Conservation (phyloP, 2,329 filamentous ascomycete species). For the Gaeumannomyces sp. region DNA sequence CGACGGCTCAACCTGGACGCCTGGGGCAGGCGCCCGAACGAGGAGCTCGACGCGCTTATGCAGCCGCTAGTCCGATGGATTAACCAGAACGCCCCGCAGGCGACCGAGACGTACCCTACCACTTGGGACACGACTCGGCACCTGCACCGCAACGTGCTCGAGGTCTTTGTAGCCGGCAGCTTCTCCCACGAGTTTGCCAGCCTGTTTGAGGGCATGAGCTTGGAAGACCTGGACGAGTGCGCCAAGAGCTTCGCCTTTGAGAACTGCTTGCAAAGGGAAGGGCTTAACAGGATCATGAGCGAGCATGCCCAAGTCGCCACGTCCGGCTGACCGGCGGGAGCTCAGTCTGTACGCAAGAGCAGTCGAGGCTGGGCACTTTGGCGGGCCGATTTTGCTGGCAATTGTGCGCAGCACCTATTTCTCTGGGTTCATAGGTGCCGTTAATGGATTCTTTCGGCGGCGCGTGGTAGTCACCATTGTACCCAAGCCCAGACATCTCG, state of each 20-base stretch:
- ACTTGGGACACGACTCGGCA: constrained; percentile 22
- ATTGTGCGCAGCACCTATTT: no score
- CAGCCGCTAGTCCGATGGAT: constrained; percentile 20
- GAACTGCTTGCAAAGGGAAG: constrained; percentile 12
- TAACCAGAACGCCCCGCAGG: constrained; percentile 16
- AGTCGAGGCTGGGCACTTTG: no score
- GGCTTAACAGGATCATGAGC: constrained; percentile 11
- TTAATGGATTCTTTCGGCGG: no score
- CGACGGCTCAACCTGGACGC: constrained; percentile 44
- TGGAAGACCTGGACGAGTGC: constrained; percentile 11
- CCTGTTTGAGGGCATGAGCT: constrained; percentile 11
- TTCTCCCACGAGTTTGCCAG: constrained; percentile 25
- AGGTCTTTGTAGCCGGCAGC: constrained; percentile 30
- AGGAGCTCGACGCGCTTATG: constrained; percentile 28
- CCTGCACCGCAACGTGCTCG: constrained; percentile 19
- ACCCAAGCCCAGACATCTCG: no score
- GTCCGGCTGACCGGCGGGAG: background rate
- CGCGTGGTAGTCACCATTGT: no score
- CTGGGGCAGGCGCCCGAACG: constrained; percentile 40
- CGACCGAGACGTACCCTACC: constrained; percentile 20
- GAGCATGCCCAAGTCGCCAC: constrained; percentile 7
- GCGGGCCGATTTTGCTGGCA: no score
- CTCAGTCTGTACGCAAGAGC: no score
- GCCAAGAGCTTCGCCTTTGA: constrained; percentile 12
- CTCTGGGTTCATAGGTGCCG: no score